phyloP scores from a whole-genome alignment of 305 asterid species.

The Striga hermonthica region DNA sequence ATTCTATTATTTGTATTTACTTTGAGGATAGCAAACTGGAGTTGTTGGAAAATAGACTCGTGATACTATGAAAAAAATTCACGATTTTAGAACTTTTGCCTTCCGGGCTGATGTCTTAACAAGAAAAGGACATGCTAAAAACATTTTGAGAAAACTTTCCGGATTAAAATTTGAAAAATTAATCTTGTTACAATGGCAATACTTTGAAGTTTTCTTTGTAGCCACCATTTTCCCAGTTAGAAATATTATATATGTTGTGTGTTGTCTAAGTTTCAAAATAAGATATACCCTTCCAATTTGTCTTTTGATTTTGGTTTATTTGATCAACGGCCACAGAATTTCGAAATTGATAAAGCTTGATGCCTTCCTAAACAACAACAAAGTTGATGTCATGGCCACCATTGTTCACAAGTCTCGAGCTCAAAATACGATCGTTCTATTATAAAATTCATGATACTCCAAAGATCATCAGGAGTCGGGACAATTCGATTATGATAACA shows the following conservation, averaged over 20 bases:
- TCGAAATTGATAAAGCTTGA: conserved; percentile 54
- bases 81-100: too few species aligned
- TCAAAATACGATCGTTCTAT: conserved; percentile 20
- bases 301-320: neutral
- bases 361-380: conserved; percentile 61
- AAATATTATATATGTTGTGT: neutral
- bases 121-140: too few species aligned
- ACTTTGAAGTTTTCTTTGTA: neutral
- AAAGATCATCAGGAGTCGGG: conserved; percentile 16
- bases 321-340: conserved; percentile 14
- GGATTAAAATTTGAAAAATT: neutral
- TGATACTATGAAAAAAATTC: too few species aligned
- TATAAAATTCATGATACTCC: neutral
- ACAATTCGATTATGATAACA: conserved; percentile 18
- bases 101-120: too few species aligned
- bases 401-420: conserved; percentile 63
- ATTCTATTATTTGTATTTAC: too few species aligned
- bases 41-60: too few species aligned
- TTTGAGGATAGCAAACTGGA: too few species aligned
- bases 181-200: neutral
- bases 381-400: conserved; percentile 83
- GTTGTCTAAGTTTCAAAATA: neutral
- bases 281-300: neutral
- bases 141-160: too few species aligned
- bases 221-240: neutral